Evolutionary conservation across 2,329 filamentous ascomycete species (phyloP).

Genomic region (Nemania sp.): DNA sequence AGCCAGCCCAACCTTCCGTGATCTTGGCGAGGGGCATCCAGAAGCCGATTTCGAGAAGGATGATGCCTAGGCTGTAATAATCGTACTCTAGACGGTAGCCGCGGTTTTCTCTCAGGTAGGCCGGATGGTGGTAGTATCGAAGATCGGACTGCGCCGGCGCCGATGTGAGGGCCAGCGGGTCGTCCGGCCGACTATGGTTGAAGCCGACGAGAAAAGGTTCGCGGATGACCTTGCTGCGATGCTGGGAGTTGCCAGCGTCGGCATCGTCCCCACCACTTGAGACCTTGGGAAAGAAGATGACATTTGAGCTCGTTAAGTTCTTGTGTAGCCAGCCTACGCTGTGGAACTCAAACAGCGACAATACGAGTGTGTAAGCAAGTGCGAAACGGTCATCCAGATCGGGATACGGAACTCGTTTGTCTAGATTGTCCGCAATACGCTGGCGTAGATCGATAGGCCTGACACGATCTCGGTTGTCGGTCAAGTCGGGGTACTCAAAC

Average conservation of each 20-base stretch:
- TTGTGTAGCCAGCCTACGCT: conserved; percentile 16
- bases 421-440: neutral
- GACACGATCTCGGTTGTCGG: neutral
- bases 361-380: conserved; percentile 1
- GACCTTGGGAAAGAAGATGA: conserved; percentile 10
- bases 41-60: conserved; percentile 8
- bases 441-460: conserved; percentile 1
- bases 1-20: neutral
- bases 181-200: conserved; percentile 12
- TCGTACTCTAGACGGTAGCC: conserved; percentile 8
- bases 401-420: neutral
- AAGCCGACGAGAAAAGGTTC: conserved; percentile 12
- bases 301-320: neutral
- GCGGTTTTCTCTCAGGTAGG: neutral
- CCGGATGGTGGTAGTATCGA: conserved; percentile 5
- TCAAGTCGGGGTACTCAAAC: conserved; percentile 1
- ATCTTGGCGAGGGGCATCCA: conserved; percentile 1
- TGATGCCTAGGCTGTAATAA: conserved; percentile 11
- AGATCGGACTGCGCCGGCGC: neutral
- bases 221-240: neutral
- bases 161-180: neutral
- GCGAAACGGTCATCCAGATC: conserved; percentile 15
- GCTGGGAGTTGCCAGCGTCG: neutral
- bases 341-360: conserved; percentile 11
- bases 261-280: neutral